Evolutionary conservation across 768 basidiomycete genomes (phyloP), one percentile per base, ranked within the genome.

Genomic region (Termitomyces sp.): DNA sequence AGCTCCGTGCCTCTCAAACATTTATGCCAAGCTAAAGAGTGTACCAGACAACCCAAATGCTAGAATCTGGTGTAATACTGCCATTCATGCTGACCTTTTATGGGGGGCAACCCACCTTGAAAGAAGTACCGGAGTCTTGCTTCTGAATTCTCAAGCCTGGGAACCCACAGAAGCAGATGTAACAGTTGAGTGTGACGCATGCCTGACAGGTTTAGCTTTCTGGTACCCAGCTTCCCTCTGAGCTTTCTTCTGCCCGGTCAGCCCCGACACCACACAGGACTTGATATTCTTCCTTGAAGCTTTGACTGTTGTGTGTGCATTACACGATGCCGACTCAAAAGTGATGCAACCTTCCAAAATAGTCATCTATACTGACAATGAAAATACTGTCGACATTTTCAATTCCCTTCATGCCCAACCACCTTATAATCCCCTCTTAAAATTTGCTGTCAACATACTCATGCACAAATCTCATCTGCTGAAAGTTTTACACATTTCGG

Each of bases 91-190:
- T 0, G 54, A 46, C 0, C 60, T 75, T 16, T 5, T 0, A 0
- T 80, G 76, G 75, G 56, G 75, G 1, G 55, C 39, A 0, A 34
- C 60, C 7, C 67, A 69, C 41, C 22, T 75, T 2, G 2, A 16
- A 54, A 0, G 0, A 5, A 4, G 4, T 4, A 4, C 0, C 4
- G 69, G 72, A 0, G 54, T 75, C 3, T 62, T 50, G 7, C 31
- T 72, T 2, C n/a, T 71, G 15, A 47, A 65, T 1, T 24, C 42
- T 1, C 22, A 4, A 1, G 22, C 42, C 15, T 44, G 42, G 42
- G 5, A 18, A 2, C 22, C 12, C 4, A 12, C 2, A 24, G 12
- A 0, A 0, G 9, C 12, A 0, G 42, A 44, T 24, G 15, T 44
- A 1, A 15, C 15, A 0, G 5, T 0, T 12, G 51, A 0, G 57